Evolutionary conservation across 768 basidiomycete genomes (phyloP).

Genomic region (Lactarius akahatsu): DNA sequence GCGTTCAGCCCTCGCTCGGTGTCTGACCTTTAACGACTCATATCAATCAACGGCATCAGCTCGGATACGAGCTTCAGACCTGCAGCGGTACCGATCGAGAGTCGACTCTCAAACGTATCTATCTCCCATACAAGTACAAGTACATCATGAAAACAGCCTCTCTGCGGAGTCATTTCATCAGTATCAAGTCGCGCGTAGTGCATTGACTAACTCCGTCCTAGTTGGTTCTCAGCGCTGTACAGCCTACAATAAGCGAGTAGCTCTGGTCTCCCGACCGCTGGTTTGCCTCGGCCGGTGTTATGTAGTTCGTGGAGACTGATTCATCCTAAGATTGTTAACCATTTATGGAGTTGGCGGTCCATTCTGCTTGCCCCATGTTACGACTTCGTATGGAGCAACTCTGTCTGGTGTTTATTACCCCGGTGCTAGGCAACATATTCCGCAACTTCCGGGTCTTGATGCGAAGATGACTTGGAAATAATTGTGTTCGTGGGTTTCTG

Average conservation of each 20-base stretch:
- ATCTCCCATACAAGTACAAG: neutral
- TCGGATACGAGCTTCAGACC: neutral
- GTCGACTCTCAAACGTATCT: constrained; percentile 1
- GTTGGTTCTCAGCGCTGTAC: constrained; percentile 20
- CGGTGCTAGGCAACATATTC: constrained; percentile 8
- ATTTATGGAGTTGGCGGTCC: constrained; percentile 13
- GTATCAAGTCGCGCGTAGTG: constrained; percentile 1
- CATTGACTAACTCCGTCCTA: constrained; percentile 1
- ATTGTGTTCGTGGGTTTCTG: neutral
- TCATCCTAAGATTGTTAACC: constrained; percentile 11
- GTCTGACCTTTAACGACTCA: neutral
- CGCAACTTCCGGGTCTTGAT: constrained; percentile 22
- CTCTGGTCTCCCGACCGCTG: constrained; percentile 10
- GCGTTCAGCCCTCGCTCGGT: neutral
- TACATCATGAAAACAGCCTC: constrained; percentile 6
- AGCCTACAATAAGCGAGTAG: constrained; percentile 24
- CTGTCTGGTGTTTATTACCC: neutral
- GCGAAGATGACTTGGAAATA: constrained; percentile 11
- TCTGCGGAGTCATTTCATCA: constrained; percentile 8
- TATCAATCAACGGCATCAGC: neutral
- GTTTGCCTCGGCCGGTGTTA: constrained; percentile 21
- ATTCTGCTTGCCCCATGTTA: constrained; percentile 8
- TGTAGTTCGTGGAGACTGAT: constrained; percentile 12
- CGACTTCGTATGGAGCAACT: neutral
- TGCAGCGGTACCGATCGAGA: neutral